phyloP scores from a whole-genome alignment of 768 basidiomycete genomes.

The Tricholoma flavovirens region DNA sequence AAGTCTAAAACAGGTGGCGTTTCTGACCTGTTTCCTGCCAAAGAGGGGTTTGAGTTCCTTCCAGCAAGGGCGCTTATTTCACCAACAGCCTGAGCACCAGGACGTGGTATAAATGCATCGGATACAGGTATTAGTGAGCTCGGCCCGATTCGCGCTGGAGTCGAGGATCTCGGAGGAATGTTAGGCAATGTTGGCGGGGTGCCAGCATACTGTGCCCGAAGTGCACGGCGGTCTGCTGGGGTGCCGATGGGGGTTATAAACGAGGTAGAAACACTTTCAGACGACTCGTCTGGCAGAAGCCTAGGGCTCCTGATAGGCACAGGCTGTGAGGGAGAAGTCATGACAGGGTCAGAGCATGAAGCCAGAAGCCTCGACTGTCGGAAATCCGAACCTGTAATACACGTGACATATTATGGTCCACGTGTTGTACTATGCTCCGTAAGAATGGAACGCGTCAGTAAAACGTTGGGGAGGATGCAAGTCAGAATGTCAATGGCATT shows the following conservation, averaged over 20 bases:
- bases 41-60: slow-evolving; percentile 20
- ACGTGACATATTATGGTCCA: slow-evolving; percentile 1
- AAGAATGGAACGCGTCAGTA: neutral
- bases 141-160: slow-evolving; percentile 13
- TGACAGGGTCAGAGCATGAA: slow-evolving; percentile 20
- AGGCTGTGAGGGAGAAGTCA: slow-evolving; percentile 55
- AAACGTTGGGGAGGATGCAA: neutral
- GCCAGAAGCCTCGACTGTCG: neutral
- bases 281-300: slow-evolving; percentile 13
- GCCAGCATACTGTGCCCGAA: slow-evolving; percentile 61
- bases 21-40: slow-evolving; percentile 18
- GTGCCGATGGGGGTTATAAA: slow-evolving; percentile 47
- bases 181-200: slow-evolving; percentile 49
- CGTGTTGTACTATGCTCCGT: neutral
- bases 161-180: slow-evolving; percentile 39
- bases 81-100: slow-evolving; percentile 21
- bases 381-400: too few species aligned
- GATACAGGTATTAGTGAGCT: slow-evolving; percentile 10
- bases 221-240: slow-evolving; percentile 49
- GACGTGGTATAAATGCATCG: slow-evolving; percentile 10
- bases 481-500: neutral
- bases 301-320: slow-evolving; percentile 40
- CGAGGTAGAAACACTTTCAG: slow-evolving; percentile 21
- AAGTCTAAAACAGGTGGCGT: slow-evolving; percentile 34
- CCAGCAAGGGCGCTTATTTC: slow-evolving; percentile 30